Evolutionary conservation across 2,329 filamentous ascomycete genomes (phyloP), one percentile per base, ranked within the genome.

Genomic region (Penicillium sp.): DNA sequence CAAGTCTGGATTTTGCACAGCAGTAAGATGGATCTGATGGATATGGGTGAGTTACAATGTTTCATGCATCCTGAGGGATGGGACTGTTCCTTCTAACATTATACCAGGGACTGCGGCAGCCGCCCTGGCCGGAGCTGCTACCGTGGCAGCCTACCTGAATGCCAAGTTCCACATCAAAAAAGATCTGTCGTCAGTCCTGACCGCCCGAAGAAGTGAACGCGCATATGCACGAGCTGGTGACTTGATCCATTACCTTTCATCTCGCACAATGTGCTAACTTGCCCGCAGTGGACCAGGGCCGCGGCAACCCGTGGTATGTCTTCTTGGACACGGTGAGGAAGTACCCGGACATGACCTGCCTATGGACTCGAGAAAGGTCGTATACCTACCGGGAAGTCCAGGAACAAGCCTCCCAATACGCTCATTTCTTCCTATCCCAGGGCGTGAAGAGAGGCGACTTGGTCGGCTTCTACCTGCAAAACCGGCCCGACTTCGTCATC

Each of bases 131-230:
- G 61, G 62, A 28, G 61, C 57, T 8, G 46, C 57, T 6, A 66
- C 67, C 7, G 52, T 64, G 20, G 63, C 65, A 27, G 61, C 64
- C 18, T 71, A 71, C 44, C 54, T 69, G 8, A 81, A 90, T 61
- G 87, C 82, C 46, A 88, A 86, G 71, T 83, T 80, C 59, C 81
- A 87, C 63, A 64, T 90, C 43, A 66, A 70, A 37, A 81, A 86
- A 60, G 87, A 91, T 64, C 55, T 86, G 13, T 58, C 63, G 0
- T 59, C 60, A 6, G 66, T 87, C n/a, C 63, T 71, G 10, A 68
- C 69, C 9, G 51, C 71, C n/a, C 73, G 69, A 31, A 68, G 65
- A 28, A 69, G 71, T 8, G 68, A 72, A 44, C 75, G 77, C 44
- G 67, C 73, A 2, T 76, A 78, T 46, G 66, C 68, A 4, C 72